Base-by-base conservation (phyloP, 176 grass and related monocot species). In the Aegilops speltoides region DNA sequence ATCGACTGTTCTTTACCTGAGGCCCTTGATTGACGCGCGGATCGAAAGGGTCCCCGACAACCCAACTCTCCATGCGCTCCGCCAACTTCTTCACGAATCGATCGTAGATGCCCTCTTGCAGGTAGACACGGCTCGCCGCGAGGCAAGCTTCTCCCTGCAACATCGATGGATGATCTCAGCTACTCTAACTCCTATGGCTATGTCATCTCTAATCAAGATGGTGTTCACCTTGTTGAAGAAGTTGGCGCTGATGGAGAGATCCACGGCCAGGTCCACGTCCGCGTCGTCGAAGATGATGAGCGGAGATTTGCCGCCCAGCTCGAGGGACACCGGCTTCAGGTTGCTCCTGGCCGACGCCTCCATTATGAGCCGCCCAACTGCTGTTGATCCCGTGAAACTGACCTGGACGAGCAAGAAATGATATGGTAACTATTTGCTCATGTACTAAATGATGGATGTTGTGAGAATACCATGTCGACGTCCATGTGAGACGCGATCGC, bases 401-500 rank as follows among this genome's bases (percentile, higher is more conserved):
- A 93, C 92, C 79, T 43, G 40, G 40, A 43, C 40, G 40, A 43
- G 40, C 40, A 43, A 43, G 40, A 43, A 43, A 43, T 1, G 10
- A 43, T 12, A 12, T 10, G 2, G 40, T 41, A 11, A 43, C 10
- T 43, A 43, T 3, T 43, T 43, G 40, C 10, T 11, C 10, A 43
- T 3, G 10, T 43, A 43, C 40, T 12, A 43, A 10, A 41, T 10
- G 9, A 41, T 10, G 40, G 3, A 11, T 43, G 40, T 43, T 43
- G 41, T 43, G 41, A 43, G 41, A 43, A 3, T 43, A 43, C 41
- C 41, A 70, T 84, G 70, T 94, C 89, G 0, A 94, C 73, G 64
- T 94, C 87, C 92, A 94, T 91, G 81, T 94, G 89, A 57, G 86
- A 94, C 73, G 86, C 60, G 66, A 94, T 81, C 25, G 92, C 86